Base-by-base conservation (phyloP, 2,329 filamentous ascomycete genomes). In the Ophiostoma fasciatum region DNA sequence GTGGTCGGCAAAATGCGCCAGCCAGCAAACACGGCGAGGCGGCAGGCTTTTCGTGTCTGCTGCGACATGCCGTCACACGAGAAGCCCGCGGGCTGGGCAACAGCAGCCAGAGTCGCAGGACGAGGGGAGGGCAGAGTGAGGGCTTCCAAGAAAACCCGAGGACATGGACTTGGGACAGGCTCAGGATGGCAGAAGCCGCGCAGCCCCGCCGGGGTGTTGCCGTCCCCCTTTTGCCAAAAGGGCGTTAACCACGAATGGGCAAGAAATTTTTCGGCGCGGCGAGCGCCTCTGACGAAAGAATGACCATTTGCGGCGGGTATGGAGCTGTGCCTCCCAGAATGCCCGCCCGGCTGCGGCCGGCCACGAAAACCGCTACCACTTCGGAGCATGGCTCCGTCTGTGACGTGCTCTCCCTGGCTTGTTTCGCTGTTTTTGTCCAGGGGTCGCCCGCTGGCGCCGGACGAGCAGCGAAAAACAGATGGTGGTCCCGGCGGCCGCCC, bases 131-230 rank as follows among this genome's bases (percentile, higher is more conserved):
- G 17, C 15, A 9, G n/a, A n/a, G n/a, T n/a, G n/a, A n/a, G n/a
- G n/a, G n/a, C n/a, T n/a, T n/a, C 5, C 12, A 33, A 31, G 37
- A 39, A 46, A 49, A 44, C 47, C 52, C 51, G 46, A 48, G 49
- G 50, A 52, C 52, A 51, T 48, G 52, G 51, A 45, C 46, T 45
- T 52, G 51, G 49, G 50, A 50, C 38, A 33, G n/a, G n/a, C 39
- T 41, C 35, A 41, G 39, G 49, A 40, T 38, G 35, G 31, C 31
- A 41, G 28, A 42, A 40, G 32, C 39, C 31, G 39, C 35, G 20
- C 42, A 32, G 42, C 42, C 42, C 44, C 42, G 40, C 42, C 35
- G 36, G 40, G 42, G 37, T 43, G 36, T 38, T 46, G 36, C 40
- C 42, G 42, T 31, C n/a, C n/a, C n/a, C 22, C 13, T 25, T 35